phyloP scores from a whole-genome alignment of 164 flowering plant species.

The Taxillus chinensis region DNA sequence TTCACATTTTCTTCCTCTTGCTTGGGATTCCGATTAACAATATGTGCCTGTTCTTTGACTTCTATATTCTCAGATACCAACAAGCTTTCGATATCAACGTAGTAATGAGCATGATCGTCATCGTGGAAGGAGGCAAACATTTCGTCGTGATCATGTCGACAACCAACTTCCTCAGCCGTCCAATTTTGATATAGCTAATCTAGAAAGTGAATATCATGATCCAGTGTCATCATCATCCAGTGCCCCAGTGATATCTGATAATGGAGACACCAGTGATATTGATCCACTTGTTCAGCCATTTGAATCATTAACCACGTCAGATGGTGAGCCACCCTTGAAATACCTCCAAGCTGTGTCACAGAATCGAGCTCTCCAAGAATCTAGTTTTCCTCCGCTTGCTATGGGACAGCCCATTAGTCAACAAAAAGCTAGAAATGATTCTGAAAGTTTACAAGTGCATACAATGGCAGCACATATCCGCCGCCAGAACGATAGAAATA shows the following conservation, averaged over 20 bases:
- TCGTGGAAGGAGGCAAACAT: slow-evolving; percentile 44
- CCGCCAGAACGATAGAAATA: background rate
- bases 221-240: slow-evolving; percentile 16
- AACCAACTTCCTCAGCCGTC: slow-evolving; percentile 50
- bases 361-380: slow-evolving; percentile 30
- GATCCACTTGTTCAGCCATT: slow-evolving; percentile 16
- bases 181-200: slow-evolving; percentile 41
- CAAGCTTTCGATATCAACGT: slow-evolving; percentile 66
- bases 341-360: slow-evolving; percentile 69
- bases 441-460: background rate
- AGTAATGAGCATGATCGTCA: slow-evolving; percentile 49
- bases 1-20: background rate
- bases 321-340: slow-evolving; percentile 50
- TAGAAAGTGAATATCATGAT: slow-evolving; percentile 19
- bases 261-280: slow-evolving; percentile 19
- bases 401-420: too few species aligned
- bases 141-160: slow-evolving; percentile 40
- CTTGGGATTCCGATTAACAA: too few species aligned
- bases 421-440: slow-evolving; percentile 11
- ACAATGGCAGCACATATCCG: background rate
- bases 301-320: slow-evolving; percentile 43
- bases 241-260: slow-evolving; percentile 19
- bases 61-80: slow-evolving; percentile 57
- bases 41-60: too few species aligned
- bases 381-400: slow-evolving; percentile 17